A percentile compares a stretch with the other conserved stretches of the same genome.
These are phyloP conservation scores for Castanea mollissima DNA, from an alignment of 306 rosid species.

Conservation along the genomic window DNA sequence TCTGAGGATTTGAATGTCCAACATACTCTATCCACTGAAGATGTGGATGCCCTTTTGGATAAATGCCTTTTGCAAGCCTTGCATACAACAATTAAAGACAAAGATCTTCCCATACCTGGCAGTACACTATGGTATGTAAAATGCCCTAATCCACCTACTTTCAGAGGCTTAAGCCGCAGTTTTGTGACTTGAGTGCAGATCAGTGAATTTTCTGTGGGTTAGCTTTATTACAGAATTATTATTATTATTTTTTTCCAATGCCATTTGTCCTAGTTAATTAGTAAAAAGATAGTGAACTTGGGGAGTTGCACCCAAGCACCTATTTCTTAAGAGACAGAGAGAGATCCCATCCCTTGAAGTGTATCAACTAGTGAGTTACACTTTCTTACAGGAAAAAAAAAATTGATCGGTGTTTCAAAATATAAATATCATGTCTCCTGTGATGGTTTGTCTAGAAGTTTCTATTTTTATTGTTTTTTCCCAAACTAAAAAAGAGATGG, in stretches of 20 bases:
- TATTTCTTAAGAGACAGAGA: too few species aligned
- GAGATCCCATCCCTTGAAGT: neutral
- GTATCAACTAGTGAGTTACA: neutral
- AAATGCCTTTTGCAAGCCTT: slow-evolving; percentile 91
- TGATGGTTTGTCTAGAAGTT: neutral
- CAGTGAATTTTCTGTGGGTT: too few species aligned
- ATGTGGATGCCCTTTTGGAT: slow-evolving; percentile 75
- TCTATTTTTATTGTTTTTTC: neutral
- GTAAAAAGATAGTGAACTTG: too few species aligned
- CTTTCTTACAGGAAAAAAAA: neutral
- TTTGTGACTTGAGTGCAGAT: too few species aligned
- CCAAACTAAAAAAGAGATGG: neutral
- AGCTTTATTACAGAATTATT: too few species aligned
- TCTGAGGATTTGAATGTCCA: slow-evolving; percentile 46
- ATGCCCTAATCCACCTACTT: neutral
- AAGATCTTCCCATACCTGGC: slow-evolving; percentile 92
- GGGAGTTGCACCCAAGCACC: too few species aligned
- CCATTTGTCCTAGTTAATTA: too few species aligned
- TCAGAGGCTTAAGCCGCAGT: too few species aligned
- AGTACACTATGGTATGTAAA: slow-evolving; percentile 77
- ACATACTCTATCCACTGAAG: slow-evolving; percentile 58
- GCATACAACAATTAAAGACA: slow-evolving; percentile 82
- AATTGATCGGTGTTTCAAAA: neutral
- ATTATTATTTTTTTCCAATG: too few species aligned
- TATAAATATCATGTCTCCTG: neutral